phyloP scores from a whole-genome alignment of 768 basidiomycete species.

The Filobasidium floriforme region DNA sequence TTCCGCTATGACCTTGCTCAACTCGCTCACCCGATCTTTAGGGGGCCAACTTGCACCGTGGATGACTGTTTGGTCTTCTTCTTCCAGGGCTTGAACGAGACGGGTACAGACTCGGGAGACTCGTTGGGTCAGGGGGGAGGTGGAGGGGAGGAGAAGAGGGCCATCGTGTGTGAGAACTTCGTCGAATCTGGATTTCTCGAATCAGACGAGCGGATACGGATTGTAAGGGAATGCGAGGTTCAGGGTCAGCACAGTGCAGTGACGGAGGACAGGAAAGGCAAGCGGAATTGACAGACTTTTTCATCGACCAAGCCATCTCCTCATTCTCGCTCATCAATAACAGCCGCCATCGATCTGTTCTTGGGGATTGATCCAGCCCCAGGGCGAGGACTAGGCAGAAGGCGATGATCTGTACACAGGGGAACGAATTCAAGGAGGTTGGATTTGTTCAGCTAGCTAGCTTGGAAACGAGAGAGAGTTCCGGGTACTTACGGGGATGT shows the following conservation, averaged over 20 bases:
- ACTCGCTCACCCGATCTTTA: constrained; percentile 22
- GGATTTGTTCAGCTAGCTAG: too few species aligned
- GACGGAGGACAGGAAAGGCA: too few species aligned
- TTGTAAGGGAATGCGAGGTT: too few species aligned
- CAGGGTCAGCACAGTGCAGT: too few species aligned
- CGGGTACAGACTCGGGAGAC: constrained; percentile 45
- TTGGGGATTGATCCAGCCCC: constrained; percentile 47
- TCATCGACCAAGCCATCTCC: constrained; percentile 48
- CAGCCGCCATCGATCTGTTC: constrained; percentile 48
- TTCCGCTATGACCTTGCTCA: constrained; percentile 37
- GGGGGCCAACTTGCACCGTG: constrained; percentile 43
- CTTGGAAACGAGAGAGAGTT: constrained; percentile 3
- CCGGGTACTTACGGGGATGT: constrained; percentile 45
- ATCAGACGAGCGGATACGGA: too few species aligned
- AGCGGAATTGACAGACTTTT: constrained; percentile 32
- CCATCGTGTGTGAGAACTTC: constrained; percentile 46
- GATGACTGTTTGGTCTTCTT: constrained; percentile 38
- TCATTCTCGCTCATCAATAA: constrained; percentile 49
- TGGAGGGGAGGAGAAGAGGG: constrained; percentile 40
- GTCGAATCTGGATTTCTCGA: constrained; percentile 37
- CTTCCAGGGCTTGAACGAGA: constrained; percentile 46
- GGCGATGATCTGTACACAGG: constrained; percentile 44
- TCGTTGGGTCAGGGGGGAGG: constrained; percentile 42
- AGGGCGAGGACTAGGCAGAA: constrained; percentile 48
- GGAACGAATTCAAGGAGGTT: not conserved